Evolutionary conservation across 352 stramenopile species (phyloP), one percentile per base, ranked within the genome.

Genomic region (Aphanomyces invadans): DNA sequence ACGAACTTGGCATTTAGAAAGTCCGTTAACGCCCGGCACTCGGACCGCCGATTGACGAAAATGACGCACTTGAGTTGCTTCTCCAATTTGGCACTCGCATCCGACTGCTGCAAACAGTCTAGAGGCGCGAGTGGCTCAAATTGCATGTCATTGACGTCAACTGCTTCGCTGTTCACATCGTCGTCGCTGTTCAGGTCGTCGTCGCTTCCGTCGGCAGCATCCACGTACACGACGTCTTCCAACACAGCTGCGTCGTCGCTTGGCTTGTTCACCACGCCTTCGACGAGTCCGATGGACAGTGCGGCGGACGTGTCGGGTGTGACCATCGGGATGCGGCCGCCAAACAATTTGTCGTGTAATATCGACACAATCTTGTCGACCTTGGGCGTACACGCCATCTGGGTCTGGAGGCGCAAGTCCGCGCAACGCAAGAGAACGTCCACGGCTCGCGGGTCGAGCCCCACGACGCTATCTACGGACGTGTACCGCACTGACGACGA

Each of bases 1-100:
- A 61, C 70, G 42, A 90, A 79, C 31, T 81, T 83, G 23, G 80
- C 76, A 60, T 92, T 93, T 2, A 95, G 71, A 54, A 72, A 95
- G 46, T 95, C 87, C 0, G 73, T 82, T 56, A 95, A 45, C 2
- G 93, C 79, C 52, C 83, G 86, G 39, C 81, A 90, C 67, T 92
- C 86, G 25, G 78, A 76, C n/a, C 87, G 80, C 21, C 81, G 90
- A 46, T 88, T 79, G 11, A 95, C 86, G 57, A 95, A 95, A 44
- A 96, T 71, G 32, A 96, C 92, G 21, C 84, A 61, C 4, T 68
- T 57, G 3, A 23, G 36, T 32, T 38, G 32, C 4, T 49, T 42
- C 3, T 70, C 49, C 2, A 52, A 5, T 17, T 26, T 3, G 17
- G 11, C 45, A 15, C 44, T n/a, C 1, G 51, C 2, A 11, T 17